phyloP scores from a whole-genome alignment of 495 filamentous ascomycete species.

The Annulohypoxylon maeteangense region DNA sequence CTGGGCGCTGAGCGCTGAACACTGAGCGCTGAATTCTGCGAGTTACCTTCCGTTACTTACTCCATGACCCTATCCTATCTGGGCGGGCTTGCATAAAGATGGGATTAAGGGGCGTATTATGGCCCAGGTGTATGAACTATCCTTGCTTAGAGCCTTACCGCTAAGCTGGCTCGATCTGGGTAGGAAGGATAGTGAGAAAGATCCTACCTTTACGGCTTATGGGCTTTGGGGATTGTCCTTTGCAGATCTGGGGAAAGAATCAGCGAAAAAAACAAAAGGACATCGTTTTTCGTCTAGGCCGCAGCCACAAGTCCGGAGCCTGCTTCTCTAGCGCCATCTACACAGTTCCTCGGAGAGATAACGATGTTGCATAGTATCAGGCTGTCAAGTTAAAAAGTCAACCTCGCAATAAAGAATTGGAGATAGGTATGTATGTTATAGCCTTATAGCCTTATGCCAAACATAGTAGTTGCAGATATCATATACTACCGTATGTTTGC shows the following conservation, averaged over 20 bases:
- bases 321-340: conserved; percentile 40
- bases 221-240: conserved; percentile 4
- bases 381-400: conserved; percentile 14
- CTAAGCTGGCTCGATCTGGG: not conserved
- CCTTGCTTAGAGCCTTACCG: conserved; percentile 6
- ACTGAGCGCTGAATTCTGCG: no score
- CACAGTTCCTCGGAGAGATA: conserved; percentile 2
- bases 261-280: conserved; percentile 13
- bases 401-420: not conserved
- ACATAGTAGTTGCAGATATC: not conserved
- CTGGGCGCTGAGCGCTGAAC: no score
- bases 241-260: conserved; percentile 35
- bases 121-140: conserved; percentile 1
- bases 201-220: no score
- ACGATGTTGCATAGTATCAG: conserved; percentile 18
- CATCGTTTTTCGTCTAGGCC: conserved; percentile 6
- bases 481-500: not conserved
- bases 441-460: conserved; percentile 1
- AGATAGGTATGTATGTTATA: not conserved
- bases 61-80: not conserved
- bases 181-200: not conserved
- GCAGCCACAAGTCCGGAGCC: conserved; percentile 39
- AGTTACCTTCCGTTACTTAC: not conserved
- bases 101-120: conserved; percentile 26
- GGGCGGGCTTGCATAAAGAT: not conserved